A percentile compares a stretch with the other conserved stretches of the same genome.
phyloP scores from a whole-genome alignment of 257 asterid genomes.

The Mitragyna speciosa region DNA sequence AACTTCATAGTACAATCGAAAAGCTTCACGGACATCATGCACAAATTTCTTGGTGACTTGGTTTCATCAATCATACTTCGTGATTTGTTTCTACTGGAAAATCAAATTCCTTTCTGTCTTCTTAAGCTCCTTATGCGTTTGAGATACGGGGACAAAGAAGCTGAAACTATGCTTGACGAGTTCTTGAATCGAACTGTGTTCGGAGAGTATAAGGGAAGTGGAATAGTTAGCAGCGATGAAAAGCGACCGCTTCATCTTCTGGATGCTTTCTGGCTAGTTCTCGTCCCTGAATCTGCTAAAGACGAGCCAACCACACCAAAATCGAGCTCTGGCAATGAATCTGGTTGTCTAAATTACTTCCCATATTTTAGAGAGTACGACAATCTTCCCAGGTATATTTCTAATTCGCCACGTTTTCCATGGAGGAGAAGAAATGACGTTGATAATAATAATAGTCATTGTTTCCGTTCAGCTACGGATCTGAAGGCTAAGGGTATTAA shows the following conservation, averaged over 20 bases:
- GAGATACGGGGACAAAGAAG: not conserved
- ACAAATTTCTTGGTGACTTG: not conserved
- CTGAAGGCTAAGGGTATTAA: constrained; percentile 43
- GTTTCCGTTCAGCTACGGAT: constrained; percentile 27
- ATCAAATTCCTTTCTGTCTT: constrained; percentile 28
- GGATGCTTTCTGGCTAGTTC: not conserved
- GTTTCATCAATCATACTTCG: not conserved
- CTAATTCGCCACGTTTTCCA: not conserved
- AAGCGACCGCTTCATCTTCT: not conserved
- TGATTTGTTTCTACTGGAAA: constrained; percentile 32
- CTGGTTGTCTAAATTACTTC: not conserved
- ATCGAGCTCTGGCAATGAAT: not conserved
- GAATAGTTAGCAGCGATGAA: not conserved
- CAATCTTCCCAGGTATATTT: not conserved
- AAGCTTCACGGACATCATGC: accelerated
- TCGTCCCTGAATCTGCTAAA: not conserved
- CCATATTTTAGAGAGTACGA: not conserved
- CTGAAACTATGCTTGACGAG: not conserved
- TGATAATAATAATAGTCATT: not conserved
- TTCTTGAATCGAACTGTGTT: not conserved
- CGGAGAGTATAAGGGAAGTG: not conserved
- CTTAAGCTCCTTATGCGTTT: not conserved
- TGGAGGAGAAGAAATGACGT: not conserved
- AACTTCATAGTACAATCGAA: not conserved
- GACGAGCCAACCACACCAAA: not conserved